Evolutionary conservation across 164 flowering plant genomes (phyloP).

Genomic region (Kalanchoe fedtschenkoi): DNA sequence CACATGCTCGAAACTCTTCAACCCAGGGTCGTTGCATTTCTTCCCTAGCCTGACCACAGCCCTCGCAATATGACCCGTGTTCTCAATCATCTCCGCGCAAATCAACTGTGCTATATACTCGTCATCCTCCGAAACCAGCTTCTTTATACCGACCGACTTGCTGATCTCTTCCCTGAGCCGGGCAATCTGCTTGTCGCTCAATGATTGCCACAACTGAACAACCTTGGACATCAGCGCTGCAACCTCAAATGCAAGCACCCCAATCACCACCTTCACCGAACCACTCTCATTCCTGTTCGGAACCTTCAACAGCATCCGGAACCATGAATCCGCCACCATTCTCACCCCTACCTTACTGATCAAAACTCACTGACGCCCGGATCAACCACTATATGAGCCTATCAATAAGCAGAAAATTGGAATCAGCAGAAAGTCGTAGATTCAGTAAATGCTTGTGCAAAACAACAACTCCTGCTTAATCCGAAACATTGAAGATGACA

Average conservation of each 20-base stretch:
- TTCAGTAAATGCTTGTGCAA: too few species aligned
- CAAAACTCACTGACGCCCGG: too few species aligned
- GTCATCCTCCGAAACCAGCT: conserved; percentile 73
- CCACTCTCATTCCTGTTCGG: conserved; percentile 23
- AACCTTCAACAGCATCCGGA: conserved; percentile 40
- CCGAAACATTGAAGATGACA: too few species aligned
- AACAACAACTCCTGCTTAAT: too few species aligned
- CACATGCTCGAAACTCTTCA: conserved; percentile 49
- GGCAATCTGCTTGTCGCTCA: conserved; percentile 50
- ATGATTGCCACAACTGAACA: conserved; percentile 61
- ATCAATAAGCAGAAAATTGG: too few species aligned
- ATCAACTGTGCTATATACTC: conserved; percentile 38
- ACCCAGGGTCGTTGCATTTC: conserved; percentile 44
- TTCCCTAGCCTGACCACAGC: conserved; percentile 54
- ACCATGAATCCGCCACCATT: conserved; percentile 68
- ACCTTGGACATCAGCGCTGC: conserved; percentile 77
- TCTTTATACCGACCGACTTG: conserved; percentile 47
- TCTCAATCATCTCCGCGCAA: conserved; percentile 52
- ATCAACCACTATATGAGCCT: too few species aligned
- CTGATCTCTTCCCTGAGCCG: conserved; percentile 48
- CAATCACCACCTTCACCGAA: conserved; percentile 38
- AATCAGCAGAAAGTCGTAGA: too few species aligned
- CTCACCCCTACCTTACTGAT: too few species aligned
- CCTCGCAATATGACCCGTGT: conserved; percentile 31
- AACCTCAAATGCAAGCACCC: conserved; percentile 76